These are phyloP conservation scores for Fusarium acutatum DNA, from an alignment of 2,329 filamentous ascomycete species.

Conservation along the genomic window DNA sequence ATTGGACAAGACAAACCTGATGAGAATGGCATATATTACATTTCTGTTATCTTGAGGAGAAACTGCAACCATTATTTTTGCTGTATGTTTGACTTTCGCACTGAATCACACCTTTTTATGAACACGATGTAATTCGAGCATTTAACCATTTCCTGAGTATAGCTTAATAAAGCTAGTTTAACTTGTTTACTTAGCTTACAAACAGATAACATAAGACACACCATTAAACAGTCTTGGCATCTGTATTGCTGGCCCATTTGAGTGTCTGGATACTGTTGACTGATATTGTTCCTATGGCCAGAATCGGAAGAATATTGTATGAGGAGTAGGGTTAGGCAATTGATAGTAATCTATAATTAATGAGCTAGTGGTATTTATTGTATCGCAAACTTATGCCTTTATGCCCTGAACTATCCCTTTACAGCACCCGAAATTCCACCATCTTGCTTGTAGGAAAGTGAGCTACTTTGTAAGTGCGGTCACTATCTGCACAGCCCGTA, in stretches of 20 bases:
- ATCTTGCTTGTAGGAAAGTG: background rate
- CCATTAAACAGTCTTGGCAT: accelerated
- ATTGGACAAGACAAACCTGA: background rate
- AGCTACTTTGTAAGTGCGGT: background rate
- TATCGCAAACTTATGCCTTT: background rate
- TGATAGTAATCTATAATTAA: background rate
- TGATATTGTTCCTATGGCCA: background rate
- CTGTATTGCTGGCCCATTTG: background rate
- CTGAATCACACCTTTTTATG: background rate
- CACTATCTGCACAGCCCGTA: background rate
- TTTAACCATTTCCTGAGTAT: background rate
- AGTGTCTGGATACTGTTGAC: background rate
- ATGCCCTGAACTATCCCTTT: background rate
- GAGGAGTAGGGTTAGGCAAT: background rate
- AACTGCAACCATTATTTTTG: background rate
- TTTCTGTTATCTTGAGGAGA: no score
- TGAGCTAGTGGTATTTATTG: background rate
- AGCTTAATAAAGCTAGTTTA: background rate
- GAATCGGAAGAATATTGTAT: background rate
- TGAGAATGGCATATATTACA: background rate
- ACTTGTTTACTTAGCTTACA: background rate
- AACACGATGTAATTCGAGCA: background rate
- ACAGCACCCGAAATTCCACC: background rate
- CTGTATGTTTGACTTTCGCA: background rate
- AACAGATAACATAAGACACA: background rate